A percentile compares a stretch with the other conserved stretches of the same genome.
Evolutionary conservation across 169 alveolate species (phyloP).

Genomic region (Ichthyophthirius multifiliis): DNA sequence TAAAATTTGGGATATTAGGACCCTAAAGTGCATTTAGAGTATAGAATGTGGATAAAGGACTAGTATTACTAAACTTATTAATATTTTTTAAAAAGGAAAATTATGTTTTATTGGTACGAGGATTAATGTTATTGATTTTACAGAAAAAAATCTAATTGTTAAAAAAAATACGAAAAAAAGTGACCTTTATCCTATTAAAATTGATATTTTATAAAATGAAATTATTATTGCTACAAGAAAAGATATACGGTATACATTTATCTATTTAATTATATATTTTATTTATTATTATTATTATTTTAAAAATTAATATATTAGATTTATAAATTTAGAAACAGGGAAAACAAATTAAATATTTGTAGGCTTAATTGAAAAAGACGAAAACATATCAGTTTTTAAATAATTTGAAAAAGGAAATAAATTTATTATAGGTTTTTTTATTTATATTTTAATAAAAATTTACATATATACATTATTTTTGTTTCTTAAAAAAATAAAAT

Average conservation of each 20-base stretch:
- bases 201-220: neutral
- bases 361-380: neutral
- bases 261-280: too few species aligned
- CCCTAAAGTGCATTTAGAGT: conserved; percentile 24
- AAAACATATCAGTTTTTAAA: neutral
- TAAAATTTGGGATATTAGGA: conserved; percentile 41
- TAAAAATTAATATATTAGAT: neutral
- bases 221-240: neutral
- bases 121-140: neutral
- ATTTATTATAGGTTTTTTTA: too few species aligned
- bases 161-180: neutral
- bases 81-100: neutral
- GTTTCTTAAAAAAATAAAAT: too few species aligned
- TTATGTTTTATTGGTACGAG: neutral
- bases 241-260: neutral
- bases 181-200: neutral
- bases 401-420: neutral
- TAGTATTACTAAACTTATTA: neutral
- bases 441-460: too few species aligned
- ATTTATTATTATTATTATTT: neutral
- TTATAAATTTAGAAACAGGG: neutral
- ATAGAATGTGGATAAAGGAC: conserved; percentile 17
- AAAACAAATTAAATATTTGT: neutral
- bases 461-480: too few species aligned
- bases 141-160: too few species aligned